These are phyloP conservation scores for Candida qinlingensis DNA, from an alignment of 805 yeast species.

Conservation along the genomic window DNA sequence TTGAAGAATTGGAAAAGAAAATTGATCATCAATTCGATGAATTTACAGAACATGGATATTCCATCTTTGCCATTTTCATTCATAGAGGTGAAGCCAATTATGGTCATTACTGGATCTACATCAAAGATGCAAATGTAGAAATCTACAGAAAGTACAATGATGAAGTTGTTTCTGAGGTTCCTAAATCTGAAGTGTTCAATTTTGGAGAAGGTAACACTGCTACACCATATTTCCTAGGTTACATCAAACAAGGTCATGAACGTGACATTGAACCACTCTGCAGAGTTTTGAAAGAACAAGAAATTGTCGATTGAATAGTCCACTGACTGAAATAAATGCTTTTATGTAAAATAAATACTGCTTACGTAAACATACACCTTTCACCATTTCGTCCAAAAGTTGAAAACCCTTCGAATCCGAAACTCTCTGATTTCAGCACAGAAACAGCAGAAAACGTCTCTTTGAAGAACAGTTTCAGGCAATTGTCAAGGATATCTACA, in stretches of 20 bases:
- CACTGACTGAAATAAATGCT: no score
- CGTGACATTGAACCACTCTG: slow-evolving; percentile 61
- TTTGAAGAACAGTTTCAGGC: no score
- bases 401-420: no score
- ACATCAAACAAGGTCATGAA: slow-evolving; percentile 59
- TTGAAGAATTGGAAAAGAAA: slow-evolving; percentile 39
- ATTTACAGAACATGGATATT: slow-evolving; percentile 64
- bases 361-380: no score
- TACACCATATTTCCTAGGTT: slow-evolving; percentile 90
- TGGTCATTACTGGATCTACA: slow-evolving; percentile 97
- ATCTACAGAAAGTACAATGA: slow-evolving; percentile 90
- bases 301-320: neutral
- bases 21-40: slow-evolving; percentile 58
- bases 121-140: slow-evolving; percentile 62
- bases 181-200: slow-evolving; percentile 60
- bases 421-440: no score
- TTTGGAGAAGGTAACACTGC: slow-evolving; percentile 70
- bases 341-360: no score
- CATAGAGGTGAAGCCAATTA: slow-evolving; percentile 95
- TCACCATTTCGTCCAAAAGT: no score
- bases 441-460: no score
- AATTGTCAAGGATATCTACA: no score
- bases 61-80: slow-evolving; percentile 85
- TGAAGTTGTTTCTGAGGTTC: slow-evolving; percentile 84
- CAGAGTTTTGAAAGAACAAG: slow-evolving; percentile 29